Percentiles rank a stretch among this genome's conserved stretches.
These are phyloP conservation scores for Eucalyptus coolabah DNA, from an alignment of 345 rosid species.

Conservation along the genomic window DNA sequence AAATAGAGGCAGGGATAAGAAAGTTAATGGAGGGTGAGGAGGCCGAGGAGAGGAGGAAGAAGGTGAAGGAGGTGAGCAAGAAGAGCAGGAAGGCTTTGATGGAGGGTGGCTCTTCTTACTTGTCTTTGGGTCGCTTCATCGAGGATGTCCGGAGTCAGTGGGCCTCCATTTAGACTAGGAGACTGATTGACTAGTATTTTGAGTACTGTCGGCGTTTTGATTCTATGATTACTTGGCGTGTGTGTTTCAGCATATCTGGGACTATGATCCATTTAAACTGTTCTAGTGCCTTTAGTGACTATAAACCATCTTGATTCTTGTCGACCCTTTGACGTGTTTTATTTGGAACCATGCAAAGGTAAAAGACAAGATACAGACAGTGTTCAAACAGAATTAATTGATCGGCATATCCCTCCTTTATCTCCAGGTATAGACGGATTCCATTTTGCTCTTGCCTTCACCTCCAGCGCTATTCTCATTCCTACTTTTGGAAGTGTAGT, in stretches of 20 bases:
- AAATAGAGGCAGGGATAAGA: conserved; percentile 23
- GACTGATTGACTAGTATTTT: background rate
- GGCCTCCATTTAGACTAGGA: background rate
- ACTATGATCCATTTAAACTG: background rate
- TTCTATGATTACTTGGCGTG: background rate
- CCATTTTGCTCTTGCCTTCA: background rate
- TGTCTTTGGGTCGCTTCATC: conserved; percentile 10
- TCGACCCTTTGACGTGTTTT: background rate
- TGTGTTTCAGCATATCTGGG: background rate
- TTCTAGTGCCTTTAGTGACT: background rate
- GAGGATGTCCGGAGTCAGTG: background rate
- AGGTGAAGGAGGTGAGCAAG: conserved; percentile 11
- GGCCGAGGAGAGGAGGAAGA: conserved; percentile 10
- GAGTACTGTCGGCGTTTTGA: background rate
- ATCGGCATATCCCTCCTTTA: background rate
- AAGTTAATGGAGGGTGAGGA: conserved; percentile 19
- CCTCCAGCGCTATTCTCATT: background rate
- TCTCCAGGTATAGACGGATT: background rate
- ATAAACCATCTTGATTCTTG: background rate
- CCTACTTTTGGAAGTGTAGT: background rate
- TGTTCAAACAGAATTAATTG: background rate
- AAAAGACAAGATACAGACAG: background rate
- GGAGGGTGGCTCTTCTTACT: conserved; percentile 39
- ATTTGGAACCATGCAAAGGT: background rate
- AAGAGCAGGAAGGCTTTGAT: conserved; percentile 11